Base-by-base conservation (phyloP, 106 monocot genomes). In the Platanthera zijinensis region DNA sequence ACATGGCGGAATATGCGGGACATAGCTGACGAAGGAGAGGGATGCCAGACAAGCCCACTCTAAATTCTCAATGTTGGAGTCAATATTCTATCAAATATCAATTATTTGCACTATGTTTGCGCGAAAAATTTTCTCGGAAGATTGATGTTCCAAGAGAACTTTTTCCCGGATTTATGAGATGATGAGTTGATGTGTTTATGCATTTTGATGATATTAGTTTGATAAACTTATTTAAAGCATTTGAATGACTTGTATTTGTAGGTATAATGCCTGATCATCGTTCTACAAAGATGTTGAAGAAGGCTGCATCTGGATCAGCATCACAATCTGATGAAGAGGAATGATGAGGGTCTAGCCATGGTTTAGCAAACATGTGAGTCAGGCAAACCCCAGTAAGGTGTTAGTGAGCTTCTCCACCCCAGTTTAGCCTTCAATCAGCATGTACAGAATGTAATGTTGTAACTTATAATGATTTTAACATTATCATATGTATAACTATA, bases 271-370 rank as follows among this genome's bases (percentile, higher is more conserved):
- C 70, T 18, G 70, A 70, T 70, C 70, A 70, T 48, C 45, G 25
- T 70, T 70, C 70, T 8, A 70, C 70, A 70, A 70, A 70, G 70
- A 70, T 70, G 17, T 70, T 46, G 6, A 25, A 15, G 1, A 70
- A 45, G 18, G 48, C 48, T 70, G 45, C 11, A 67, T 22, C 4
- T 67, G 67, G 39, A 67, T 67, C 67, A 67, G 11, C 70, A 47
- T 15, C 70, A 70, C 70, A 70, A 47, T 70, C 70, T 45, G 70
- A 70, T 48, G 70, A 70, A 48, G 70, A 70, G 70, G 70, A 70
- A 15, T 70, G 70, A 70, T 48, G 48, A 0, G 12, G 32, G 12
- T 39, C 39, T 67, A 11, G 6, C 18, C 67, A 10, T 67, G 12
- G 8, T 9, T 25, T 47, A 70, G 66, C 32, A 10, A 32, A 10